Base-by-base conservation (phyloP, 345 rosid genomes). In the Corchorus olitorius region DNA sequence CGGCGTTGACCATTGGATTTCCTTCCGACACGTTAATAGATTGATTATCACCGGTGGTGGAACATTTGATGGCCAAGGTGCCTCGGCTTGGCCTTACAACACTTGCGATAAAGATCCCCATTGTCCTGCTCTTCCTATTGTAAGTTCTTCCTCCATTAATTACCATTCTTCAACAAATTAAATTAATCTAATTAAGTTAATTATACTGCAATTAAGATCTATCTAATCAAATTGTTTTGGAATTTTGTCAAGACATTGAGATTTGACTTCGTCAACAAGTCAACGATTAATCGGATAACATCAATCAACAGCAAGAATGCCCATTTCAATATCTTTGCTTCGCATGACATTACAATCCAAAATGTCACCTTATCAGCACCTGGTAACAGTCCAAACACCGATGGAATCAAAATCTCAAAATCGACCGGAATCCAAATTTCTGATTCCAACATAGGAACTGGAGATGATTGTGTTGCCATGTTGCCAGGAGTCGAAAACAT, bases 391-490 rank as follows among this genome's bases (percentile, higher is more conserved):
- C 96, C 91, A 0, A 91, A 91, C 82, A 91, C 93, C 0, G 91
- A 88, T 70, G 96, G 92, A 53, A 86, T 88, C 67, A 87, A 89
- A 33, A 75, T 91, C 0, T 83, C 75, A 3, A 58, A 72, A 14
- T 85, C 90, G 9, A 76, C 77, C 11, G 58, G 71, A 43, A 66
- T 89, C 15, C 49, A 48, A 2, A 60, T 89, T 49, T 65, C 69
- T 4, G 75, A 84, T 37, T 84, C 89, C 0, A 48, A 10, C 39
- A 87, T 91, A 7, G 81, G 68, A 11, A 88, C 93, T 7, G 90
- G 93, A 11, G 96, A 89, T 17, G 93, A 91, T 43, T 91, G 93
- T 67, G 77, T 88, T 0, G 81, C 91, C 0, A 78, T 89, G 37
- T 81, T 82, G 4, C 86, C 83, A 39, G 88, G 88, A 13, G 74